Evolutionary conservation across 305 asterid species (phyloP).

Genomic region (Rubia tinctorum): DNA sequence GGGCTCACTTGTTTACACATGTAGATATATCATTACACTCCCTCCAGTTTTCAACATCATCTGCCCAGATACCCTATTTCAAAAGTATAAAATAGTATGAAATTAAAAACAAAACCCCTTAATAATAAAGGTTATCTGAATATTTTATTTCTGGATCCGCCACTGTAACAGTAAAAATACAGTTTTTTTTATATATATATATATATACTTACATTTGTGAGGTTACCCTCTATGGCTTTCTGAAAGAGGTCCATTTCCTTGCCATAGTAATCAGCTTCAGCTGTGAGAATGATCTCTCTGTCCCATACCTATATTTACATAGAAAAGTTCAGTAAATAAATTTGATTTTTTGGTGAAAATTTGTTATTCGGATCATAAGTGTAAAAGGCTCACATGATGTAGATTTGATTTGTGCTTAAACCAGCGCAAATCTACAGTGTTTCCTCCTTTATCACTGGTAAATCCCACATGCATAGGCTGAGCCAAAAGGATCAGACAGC

Average conservation of each 20-base stretch:
- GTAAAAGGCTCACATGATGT: slow-evolving; percentile 67
- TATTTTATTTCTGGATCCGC: too few species aligned
- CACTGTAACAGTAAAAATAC: too few species aligned
- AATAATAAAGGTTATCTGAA: too few species aligned
- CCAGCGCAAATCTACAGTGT: slow-evolving; percentile 81
- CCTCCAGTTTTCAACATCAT: slow-evolving; percentile 68
- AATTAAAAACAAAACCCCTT: too few species aligned
- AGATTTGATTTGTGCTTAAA: slow-evolving; percentile 86
- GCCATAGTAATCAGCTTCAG: slow-evolving; percentile 73
- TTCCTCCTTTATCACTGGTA: slow-evolving; percentile 90
- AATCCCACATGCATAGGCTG: slow-evolving; percentile 95
- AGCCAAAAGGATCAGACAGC: not conserved
- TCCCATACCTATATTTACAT: slow-evolving; percentile 64
- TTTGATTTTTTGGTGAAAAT: not conserved
- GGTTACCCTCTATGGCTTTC: slow-evolving; percentile 54
- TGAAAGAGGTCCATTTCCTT: slow-evolving; percentile 72
- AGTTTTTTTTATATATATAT: too few species aligned
- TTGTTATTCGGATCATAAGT: not conserved
- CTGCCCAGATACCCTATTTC: slow-evolving; percentile 73
- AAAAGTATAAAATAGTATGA: not conserved
- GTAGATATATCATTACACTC: slow-evolving; percentile 53
- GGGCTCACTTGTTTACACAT: slow-evolving; percentile 67
- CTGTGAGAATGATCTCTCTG: slow-evolving; percentile 90
- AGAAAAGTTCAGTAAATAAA: too few species aligned
- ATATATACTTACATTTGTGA: slow-evolving; percentile 52